A percentile compares a stretch with the other conserved stretches of the same genome.
Conservation (phyloP, 2,329 filamentous ascomycete species). For the Elsinoe fawcettii region DNA sequence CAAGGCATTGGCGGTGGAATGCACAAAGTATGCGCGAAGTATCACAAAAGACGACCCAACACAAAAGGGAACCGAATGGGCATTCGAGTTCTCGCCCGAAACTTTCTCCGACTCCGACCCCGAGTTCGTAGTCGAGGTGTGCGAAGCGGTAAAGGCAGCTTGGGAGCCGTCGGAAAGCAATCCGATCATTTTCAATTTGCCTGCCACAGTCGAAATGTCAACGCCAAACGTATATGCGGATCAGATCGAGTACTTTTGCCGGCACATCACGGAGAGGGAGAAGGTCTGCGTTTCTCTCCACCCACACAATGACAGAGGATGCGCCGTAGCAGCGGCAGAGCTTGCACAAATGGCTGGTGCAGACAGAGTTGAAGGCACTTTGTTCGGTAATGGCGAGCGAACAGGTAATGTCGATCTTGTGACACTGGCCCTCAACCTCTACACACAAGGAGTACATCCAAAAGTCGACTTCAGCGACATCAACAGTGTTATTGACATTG, state of each 20-base stretch:
- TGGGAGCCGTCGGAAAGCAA: conserved; percentile 76
- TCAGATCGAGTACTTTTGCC: conserved; percentile 92
- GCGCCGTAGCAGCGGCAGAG: conserved; percentile 81
- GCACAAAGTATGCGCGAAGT: conserved; percentile 75
- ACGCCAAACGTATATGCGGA: conserved; percentile 96
- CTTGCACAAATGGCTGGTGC: conserved; percentile 94
- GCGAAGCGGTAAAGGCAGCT: conserved; percentile 85
- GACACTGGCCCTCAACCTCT: conserved; percentile 84
- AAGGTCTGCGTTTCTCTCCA: conserved; percentile 86
- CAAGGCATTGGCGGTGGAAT: conserved; percentile 73
- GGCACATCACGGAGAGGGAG: conserved; percentile 72
- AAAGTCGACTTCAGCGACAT: conserved; percentile 89
- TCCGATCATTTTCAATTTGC: conserved; percentile 93
- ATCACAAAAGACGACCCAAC: conserved; percentile 74
- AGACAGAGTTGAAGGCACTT: conserved; percentile 84
- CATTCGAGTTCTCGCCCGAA: conserved; percentile 78
- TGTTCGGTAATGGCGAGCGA: conserved; percentile 91
- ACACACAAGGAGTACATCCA: conserved; percentile 83
- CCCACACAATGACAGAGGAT: conserved; percentile 90
- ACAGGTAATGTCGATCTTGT: conserved; percentile 95
- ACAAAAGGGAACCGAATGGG: conserved; percentile 56
- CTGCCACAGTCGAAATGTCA: conserved; percentile 89
- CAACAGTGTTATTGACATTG: conserved; percentile 73
- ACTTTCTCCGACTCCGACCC: conserved; percentile 84
- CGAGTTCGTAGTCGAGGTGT: conserved; percentile 75